Base-by-base conservation (phyloP, 2,329 filamentous ascomycete species). In the Colletotrichum sansevieriae region DNA sequence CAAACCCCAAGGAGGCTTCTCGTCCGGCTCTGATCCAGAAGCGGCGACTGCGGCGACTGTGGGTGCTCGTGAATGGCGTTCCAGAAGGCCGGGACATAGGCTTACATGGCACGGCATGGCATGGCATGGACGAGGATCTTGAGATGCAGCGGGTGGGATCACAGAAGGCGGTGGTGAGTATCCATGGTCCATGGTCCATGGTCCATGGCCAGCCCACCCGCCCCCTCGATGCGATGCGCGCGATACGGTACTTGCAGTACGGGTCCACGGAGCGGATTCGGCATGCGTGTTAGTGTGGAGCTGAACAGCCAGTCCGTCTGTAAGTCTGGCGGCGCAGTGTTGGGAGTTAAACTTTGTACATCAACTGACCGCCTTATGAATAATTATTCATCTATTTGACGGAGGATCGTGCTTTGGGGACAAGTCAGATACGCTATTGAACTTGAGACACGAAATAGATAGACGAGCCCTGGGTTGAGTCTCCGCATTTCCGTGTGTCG, bases 121-220 rank as follows among this genome's bases (percentile, higher is more conserved):
- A 66, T 52, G 65, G 65, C 46, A 52, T 41, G 54, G 65, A 43
- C 61, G 65, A 68, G 65, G 65, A 68, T 65, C 65, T 65, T 65
- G 61, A 68, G 65, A 68, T 68, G 65, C 61, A 65, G 65, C 65
- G 61, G 61, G 65, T 57, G 65, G 61, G 47, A 68, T 55, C 61
- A 65, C 37, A 65, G 46, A 55, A 58, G 47, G 49, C 54, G 54
- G 65, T 65, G 54, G 61, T 65, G 61, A 65, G 61, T 41, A 66
- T 57, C 57, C 64, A 66, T 51, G 65, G 37, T 5, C 25, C 25
- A 66, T 51, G 65, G 37, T 5, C 25, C 25, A 66, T 51, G 65
- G 37, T 5, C 25, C 25, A 25, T 25, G 25, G 25, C 25, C 25
- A 25, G 25, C 25, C 25, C 46, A 25, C 47, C 65, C 47, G 20